phyloP scores from a whole-genome alignment of 2,329 filamentous ascomycete genomes.

The Epichloe brachyelytri region DNA sequence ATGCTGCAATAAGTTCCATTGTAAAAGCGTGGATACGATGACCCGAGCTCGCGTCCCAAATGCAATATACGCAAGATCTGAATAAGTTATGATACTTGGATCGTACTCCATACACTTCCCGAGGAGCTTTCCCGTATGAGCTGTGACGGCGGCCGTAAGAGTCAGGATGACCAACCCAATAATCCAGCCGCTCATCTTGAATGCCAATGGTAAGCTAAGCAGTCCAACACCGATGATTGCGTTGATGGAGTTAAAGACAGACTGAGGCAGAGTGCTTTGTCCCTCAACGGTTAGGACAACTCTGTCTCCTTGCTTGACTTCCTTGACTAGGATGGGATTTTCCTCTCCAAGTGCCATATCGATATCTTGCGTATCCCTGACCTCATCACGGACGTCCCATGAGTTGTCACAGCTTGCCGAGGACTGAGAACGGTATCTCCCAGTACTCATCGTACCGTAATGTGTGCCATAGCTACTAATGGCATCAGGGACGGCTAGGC shows the following conservation, averaged over 20 bases:
- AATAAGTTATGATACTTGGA: conserved; percentile 79
- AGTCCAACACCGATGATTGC: conserved; percentile 84
- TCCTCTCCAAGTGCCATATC: conserved; percentile 15
- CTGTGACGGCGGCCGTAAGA: conserved; percentile 62
- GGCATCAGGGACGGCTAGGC: conserved; percentile 54
- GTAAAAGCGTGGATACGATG: conserved; percentile 71
- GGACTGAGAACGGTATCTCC: conserved; percentile 21
- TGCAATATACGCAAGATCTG: conserved; percentile 81
- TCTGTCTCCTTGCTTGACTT: conserved; percentile 78
- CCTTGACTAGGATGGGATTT: conserved; percentile 77
- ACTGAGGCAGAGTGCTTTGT: conserved; percentile 91
- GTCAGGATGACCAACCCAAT: conserved; percentile 64
- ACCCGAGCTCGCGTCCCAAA: conserved; percentile 75
- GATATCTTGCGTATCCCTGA: conserved; percentile 11
- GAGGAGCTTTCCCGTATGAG: conserved; percentile 74
- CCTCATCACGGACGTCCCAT: conserved; percentile 23
- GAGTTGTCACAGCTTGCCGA: conserved; percentile 32
- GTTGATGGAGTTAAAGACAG: conserved; percentile 92
- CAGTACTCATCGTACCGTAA: conserved; percentile 38
- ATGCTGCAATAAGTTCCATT: conserved; percentile 74
- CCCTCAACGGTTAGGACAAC: conserved; percentile 76
- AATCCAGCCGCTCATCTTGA: conserved; percentile 82
- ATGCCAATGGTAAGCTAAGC: conserved; percentile 73
- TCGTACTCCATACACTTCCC: conserved; percentile 84
- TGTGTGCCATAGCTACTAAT: conserved; percentile 52